phyloP scores from a whole-genome alignment of 176 grass and related monocot species.

The Aegilops bicornis region DNA sequence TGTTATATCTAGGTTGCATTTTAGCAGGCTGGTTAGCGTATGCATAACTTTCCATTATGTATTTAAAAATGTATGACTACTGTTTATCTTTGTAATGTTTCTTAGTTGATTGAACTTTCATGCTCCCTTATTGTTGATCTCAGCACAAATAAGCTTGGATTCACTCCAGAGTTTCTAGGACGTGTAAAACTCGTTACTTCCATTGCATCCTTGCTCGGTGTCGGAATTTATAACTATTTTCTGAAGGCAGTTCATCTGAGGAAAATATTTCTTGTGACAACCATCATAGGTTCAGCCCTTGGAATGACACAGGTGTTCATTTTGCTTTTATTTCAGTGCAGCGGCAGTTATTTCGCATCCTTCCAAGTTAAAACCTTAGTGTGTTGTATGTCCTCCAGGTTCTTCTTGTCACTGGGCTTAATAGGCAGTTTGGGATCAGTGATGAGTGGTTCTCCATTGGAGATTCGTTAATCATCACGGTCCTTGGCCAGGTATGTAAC shows the following conservation, averaged over 20 bases:
- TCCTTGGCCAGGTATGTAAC: conserved; percentile 78
- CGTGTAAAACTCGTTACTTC: conserved; percentile 96
- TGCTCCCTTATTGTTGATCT: conserved; percentile 38
- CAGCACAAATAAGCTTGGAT: conserved; percentile 97
- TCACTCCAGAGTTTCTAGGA: conserved; percentile 96
- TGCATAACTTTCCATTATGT: background rate
- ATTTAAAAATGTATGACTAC: background rate
- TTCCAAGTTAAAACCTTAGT: conserved; percentile 24
- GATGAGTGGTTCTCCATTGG: conserved; percentile 99
- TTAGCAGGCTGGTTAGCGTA: background rate
- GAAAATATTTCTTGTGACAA: conserved; percentile 93
- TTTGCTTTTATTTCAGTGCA: conserved; percentile 36
- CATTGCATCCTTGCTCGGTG: conserved; percentile 87
- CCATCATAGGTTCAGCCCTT: conserved; percentile 87
- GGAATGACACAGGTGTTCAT: conserved; percentile 91
- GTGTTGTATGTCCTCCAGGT: conserved; percentile 51
- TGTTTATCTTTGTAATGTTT: background rate
- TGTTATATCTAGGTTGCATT: background rate
- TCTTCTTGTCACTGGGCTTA: conserved; percentile 84
- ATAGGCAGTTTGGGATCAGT: conserved; percentile 82
- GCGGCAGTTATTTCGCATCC: conserved; percentile 18
- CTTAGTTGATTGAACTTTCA: conserved; percentile 19
- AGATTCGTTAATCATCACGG: conserved; percentile 96
- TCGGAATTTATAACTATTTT: conserved; percentile 91
- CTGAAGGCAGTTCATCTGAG: conserved; percentile 87